Base-by-base conservation (phyloP, 208 protist species). In the Perkinsela sp. region DNA sequence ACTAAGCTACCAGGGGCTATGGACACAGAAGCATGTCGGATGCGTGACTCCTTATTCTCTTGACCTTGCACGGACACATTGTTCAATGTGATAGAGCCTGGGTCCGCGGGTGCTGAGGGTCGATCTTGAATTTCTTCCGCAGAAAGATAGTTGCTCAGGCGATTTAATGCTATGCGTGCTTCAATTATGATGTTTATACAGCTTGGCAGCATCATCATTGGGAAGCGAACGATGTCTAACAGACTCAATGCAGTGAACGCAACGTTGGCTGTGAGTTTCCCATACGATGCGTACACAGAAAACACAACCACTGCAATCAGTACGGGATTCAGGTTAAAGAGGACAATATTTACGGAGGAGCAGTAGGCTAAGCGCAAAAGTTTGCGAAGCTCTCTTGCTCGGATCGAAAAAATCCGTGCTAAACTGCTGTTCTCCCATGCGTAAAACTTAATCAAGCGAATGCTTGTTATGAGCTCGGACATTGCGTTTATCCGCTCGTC, bases 361-460 rank as follows among this genome's bases (percentile, higher is more conserved):
- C 68, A 73, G 32, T 73, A 67, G 66, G 81, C 78, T 13, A 80
- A 71, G 16, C 75, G 67, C 6, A 72, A 67, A 31, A 82, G 73
- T 28, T 70, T 74, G n/a, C 28, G 30, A n/a, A 92, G 31, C 75
- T 91, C 81, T n/a, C 72, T 67, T 13, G 32, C 30, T 28, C 86
- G 72, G 0, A 77, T 72, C n/a, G 73, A 67, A 31, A 81, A 67
- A 66, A 92, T 77, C 1, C 32, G 16, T 0, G 68, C 29, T 0
- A 80, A 2, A 32, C 93, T 87, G 32, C 31, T 40, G 29, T 77
- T 69, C 71, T 93, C 89, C 85, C 88, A 93, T 0, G 77, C 80
- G 76, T 86, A 92, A 0, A 93, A 79, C 73, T 95, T 95, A 32
- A 93, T 80, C 13, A 94, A 78, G 66, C 85, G 77, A 22, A 94